Percentiles rank a stretch among this genome's conserved stretches.
Conservation (phyloP, 2,329 filamentous ascomycete species). For the Fusarium acutatum region DNA sequence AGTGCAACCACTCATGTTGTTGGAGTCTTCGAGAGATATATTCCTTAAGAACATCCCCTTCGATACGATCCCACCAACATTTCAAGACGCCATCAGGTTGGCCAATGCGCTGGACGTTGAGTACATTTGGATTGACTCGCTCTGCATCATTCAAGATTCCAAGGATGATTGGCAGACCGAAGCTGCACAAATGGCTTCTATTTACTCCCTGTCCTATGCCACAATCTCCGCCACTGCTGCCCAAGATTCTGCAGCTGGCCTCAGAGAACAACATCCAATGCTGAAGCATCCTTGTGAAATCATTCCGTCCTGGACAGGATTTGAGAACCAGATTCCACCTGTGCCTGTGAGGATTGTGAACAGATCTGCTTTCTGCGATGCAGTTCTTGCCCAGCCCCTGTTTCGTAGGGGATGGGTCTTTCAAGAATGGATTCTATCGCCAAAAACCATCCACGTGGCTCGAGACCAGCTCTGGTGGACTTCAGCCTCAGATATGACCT, state of each 20-base stretch:
- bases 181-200: slow-evolving; percentile 28
- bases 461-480: slow-evolving; percentile 34
- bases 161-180: slow-evolving; percentile 29
- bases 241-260: slow-evolving; percentile 19
- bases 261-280: slow-evolving; percentile 10
- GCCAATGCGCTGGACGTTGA: slow-evolving; percentile 5
- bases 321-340: slow-evolving; percentile 1
- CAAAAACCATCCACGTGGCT: slow-evolving; percentile 26
- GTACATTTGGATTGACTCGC: slow-evolving; percentile 32
- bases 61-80: slow-evolving; percentile 16
- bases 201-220: slow-evolving; percentile 24
- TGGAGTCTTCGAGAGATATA: background rate
- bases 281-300: slow-evolving; percentile 24
- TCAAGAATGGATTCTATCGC: slow-evolving; percentile 31
- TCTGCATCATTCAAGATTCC: slow-evolving; percentile 32
- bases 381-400: slow-evolving; percentile 22
- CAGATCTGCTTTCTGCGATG: slow-evolving; percentile 17
- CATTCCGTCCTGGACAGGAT: slow-evolving; percentile 20
- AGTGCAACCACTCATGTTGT: slow-evolving; percentile 19
- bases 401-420: slow-evolving; percentile 31
- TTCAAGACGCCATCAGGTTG: slow-evolving; percentile 25
- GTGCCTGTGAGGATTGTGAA: slow-evolving; percentile 21
- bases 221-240: slow-evolving; percentile 29
- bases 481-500: slow-evolving; percentile 14
- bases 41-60: slow-evolving; percentile 15